These are phyloP conservation scores for Botryotinia calthae DNA, from an alignment of 2,329 filamentous ascomycete species.

Conservation along the genomic window DNA sequence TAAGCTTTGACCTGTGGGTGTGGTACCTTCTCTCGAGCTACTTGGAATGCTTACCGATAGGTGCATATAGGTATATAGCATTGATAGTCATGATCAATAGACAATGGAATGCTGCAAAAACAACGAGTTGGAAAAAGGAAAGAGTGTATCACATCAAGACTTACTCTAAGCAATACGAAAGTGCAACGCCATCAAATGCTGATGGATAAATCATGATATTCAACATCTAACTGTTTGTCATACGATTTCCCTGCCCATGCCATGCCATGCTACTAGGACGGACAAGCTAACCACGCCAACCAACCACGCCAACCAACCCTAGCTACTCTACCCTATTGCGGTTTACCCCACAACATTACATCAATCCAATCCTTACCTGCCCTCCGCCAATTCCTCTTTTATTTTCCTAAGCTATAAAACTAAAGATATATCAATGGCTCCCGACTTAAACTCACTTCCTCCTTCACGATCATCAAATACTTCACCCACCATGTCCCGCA, in stretches of 20 bases:
- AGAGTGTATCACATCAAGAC: not conserved
- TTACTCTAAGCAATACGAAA: not conserved
- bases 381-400: not conserved
- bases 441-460: slow-evolving; percentile 60
- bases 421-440: slow-evolving; percentile 36
- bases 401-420: not conserved
- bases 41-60: not conserved
- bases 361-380: not conserved
- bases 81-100: not conserved
- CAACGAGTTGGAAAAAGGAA: not conserved
- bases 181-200: not conserved
- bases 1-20: not conserved
- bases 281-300: not conserved
- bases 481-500: slow-evolving; percentile 41
- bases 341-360: slow-evolving; percentile 5
- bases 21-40: not conserved
- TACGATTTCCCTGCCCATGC: not conserved
- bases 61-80: not conserved
- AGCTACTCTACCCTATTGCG: no score
- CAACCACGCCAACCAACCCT: not conserved
- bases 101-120: not conserved
- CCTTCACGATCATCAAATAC: slow-evolving; percentile 43
- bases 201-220: no score
- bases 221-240: not conserved
- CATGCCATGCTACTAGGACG: no score